Evolutionary conservation across 2,329 filamentous ascomycete genomes (phyloP), one percentile per base, ranked within the genome.

Genomic region (Colletotrichum abscissum): DNA sequence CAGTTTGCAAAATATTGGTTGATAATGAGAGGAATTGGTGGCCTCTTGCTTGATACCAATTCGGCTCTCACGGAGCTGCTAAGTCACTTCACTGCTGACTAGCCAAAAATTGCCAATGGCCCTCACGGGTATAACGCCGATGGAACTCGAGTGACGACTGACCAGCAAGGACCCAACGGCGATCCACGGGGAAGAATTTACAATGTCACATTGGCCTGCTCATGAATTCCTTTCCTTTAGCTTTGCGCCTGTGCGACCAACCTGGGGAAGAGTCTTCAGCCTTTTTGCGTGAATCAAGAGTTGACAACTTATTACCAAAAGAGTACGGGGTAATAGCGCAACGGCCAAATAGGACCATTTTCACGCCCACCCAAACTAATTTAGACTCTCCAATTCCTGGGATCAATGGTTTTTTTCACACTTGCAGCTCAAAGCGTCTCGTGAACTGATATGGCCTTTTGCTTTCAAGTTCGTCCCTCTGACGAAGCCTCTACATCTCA

Each of bases 111-210:
- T 11, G 57, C 0, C 30, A 33, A 8, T 33, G 30, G 30, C 30
- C 14, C n/a, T 26, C 1, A 1, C 26, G 26, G 59, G 46, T 59
- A 57, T 49, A 64, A 73, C 42, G 55, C 46, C 30, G 54, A 60
- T 73, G 66, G 70, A 70, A 70, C 71, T 66, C 56, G 46, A 65
- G 56, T 73, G 71, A 73, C 67, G 56, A 73, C 65, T 42, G 38
- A 19, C 8, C 38, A 56, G 65, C 62, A 62, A 49, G 60, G 52
- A 24, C 24, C 63, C 26, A 72, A 60, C 22, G 56, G 65, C 57
- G 56, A 58, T 52, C 56, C 52, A 67, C 52, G 14, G 22, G 12
- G 46, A 14, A 19, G 63, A n/a, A 35, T 24, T 46, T 7, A 33
- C 28, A 16, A 35, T 26, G 6, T 38, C 42, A n/a, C 49, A 24